These are phyloP conservation scores for Fusarium sp. DNA, from an alignment of 2,329 filamentous ascomycete species.

Conservation along the genomic window DNA sequence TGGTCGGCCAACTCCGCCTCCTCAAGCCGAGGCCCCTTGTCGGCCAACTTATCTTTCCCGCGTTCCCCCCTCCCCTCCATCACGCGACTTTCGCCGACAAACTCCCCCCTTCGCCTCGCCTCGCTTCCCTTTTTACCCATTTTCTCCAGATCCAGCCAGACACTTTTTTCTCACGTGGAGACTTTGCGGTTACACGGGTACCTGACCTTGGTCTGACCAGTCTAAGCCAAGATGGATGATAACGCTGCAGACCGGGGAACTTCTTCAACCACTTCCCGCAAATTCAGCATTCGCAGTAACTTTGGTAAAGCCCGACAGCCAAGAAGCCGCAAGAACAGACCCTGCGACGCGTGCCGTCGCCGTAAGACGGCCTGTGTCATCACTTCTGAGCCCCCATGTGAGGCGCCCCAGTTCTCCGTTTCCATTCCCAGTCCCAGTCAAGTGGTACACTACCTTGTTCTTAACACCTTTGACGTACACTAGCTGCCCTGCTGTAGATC, in stretches of 20 bases:
- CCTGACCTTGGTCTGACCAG: conserved; percentile 17
- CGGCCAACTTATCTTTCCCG: conserved; percentile 43
- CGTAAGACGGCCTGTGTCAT: conserved; percentile 66
- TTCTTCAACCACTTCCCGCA: conserved; percentile 49
- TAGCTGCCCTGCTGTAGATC: neutral
- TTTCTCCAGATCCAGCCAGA: too few relatives aligned
- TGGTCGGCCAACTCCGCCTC: conserved; percentile 22
- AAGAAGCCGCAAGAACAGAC: conserved; percentile 63
- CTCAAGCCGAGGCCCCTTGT: conserved; percentile 12
- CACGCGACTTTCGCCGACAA: conserved; percentile 39
- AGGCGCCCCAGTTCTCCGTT: conserved; percentile 35
- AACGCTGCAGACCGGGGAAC: conserved; percentile 26
- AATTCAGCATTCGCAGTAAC: conserved; percentile 60
- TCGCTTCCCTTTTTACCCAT: conserved; percentile 1
- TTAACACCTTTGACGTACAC: neutral
- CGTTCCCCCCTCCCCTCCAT: conserved; percentile 6
- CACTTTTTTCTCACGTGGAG: conserved; percentile 5
- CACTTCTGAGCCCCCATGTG: conserved; percentile 61
- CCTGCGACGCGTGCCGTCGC: conserved; percentile 62
- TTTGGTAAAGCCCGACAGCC: conserved; percentile 59
- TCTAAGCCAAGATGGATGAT: conserved; percentile 1
- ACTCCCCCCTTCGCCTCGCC: conserved; percentile 14
- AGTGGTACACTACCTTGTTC: conserved; percentile 8
- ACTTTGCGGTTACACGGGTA: conserved; percentile 9
- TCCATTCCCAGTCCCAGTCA: neutral